phyloP scores from a whole-genome alignment of 495 filamentous ascomycete genomes.

The Arthonia radiata region DNA sequence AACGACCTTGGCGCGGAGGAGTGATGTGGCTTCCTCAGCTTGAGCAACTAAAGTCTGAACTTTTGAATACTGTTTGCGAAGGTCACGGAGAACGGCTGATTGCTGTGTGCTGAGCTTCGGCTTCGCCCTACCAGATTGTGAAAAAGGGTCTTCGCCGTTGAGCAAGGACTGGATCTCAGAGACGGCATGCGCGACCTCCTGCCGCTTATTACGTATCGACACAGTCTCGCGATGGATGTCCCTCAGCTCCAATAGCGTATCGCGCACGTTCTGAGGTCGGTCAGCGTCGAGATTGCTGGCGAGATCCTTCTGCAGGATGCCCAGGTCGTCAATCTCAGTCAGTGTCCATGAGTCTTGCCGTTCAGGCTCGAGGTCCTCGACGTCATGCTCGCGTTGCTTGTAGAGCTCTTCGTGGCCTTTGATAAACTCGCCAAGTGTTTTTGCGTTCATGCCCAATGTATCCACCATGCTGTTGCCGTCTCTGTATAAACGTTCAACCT shows the following conservation, averaged over 20 bases:
- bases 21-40: constrained; percentile 52
- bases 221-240: constrained; percentile 41
- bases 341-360: constrained; percentile 49
- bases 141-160: no score
- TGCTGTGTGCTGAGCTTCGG: constrained; percentile 69
- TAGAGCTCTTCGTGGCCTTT: constrained; percentile 30
- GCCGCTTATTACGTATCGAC: no score
- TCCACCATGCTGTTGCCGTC: constrained; percentile 96
- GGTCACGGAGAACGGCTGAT: constrained; percentile 51
- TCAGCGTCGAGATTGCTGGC: constrained; percentile 33
- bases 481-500: constrained; percentile 67
- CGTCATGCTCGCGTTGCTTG: constrained; percentile 21
- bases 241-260: constrained; percentile 33
- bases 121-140: no score
- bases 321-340: constrained; percentile 40
- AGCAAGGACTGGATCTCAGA: no score
- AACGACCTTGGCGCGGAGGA: constrained; percentile 60
- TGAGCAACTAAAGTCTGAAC: constrained; percentile 52
- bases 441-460: constrained; percentile 66
- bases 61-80: constrained; percentile 41
- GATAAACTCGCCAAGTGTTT: constrained; percentile 46
- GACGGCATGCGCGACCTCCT: no score
- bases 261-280: constrained; percentile 34
- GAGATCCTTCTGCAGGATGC: constrained; percentile 27
- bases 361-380: constrained; percentile 36